Percentiles rank a stretch among this genome's conserved stretches.
Evolutionary conservation across 352 stramenopile species (phyloP).

Genomic region (Phytophthora meadii): DNA sequence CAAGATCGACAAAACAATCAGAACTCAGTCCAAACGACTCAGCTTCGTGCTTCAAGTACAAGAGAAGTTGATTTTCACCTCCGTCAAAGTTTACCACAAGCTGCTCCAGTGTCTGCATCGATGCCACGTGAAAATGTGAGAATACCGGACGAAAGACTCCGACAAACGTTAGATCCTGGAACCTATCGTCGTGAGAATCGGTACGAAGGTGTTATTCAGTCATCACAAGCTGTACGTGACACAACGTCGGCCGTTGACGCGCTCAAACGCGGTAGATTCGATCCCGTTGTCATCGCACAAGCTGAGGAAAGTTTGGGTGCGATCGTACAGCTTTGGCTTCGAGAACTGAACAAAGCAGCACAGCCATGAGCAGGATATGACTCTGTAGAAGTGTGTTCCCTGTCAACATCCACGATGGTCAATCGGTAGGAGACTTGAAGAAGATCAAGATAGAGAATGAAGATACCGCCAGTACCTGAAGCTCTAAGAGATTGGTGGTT

Average conservation of each 20-base stretch:
- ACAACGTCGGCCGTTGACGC: constrained; percentile 24
- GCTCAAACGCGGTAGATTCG: constrained; percentile 22
- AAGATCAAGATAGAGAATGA: too few relatives aligned
- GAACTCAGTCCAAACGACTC: background rate
- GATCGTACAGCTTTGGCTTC: constrained; percentile 28
- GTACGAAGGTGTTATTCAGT: constrained; percentile 24
- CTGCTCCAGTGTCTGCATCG: background rate
- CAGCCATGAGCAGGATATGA: background rate
- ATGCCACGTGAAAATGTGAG: background rate
- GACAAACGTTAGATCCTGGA: background rate
- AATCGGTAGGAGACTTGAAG: too few relatives aligned
- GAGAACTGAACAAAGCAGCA: constrained; percentile 18
- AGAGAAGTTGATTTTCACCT: too few relatives aligned
- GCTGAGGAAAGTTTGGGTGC: constrained; percentile 20
- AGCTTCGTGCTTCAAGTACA: background rate
- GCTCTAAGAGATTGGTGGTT: too few relatives aligned
- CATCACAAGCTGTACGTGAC: constrained; percentile 26
- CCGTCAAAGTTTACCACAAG: constrained; percentile 2
- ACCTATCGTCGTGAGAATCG: constrained; percentile 3
- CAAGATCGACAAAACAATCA: constrained; percentile 1
- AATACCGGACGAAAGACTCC: constrained; percentile 4
- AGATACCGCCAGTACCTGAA: too few relatives aligned
- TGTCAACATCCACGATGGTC: too few relatives aligned
- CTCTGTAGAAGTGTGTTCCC: background rate
- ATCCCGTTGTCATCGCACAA: constrained; percentile 14